Evolutionary conservation across 495 filamentous ascomycete species (phyloP).

Genomic region (Pseudotulostoma volvatum): DNA sequence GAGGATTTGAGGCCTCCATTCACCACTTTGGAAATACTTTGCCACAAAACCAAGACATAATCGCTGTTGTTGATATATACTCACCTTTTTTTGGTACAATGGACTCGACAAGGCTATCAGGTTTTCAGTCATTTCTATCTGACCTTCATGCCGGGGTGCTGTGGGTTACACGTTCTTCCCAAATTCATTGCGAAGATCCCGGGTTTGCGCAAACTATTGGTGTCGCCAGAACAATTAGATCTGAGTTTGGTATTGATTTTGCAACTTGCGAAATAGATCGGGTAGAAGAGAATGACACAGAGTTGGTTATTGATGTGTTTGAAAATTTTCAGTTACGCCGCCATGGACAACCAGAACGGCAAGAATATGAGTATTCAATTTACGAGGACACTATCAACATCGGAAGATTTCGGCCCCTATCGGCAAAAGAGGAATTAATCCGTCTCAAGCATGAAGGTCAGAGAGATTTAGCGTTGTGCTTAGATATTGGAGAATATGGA

Average conservation of each 20-base stretch:
- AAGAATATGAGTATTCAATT: conserved; percentile 8
- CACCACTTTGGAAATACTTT: too few species aligned
- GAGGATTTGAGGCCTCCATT: too few species aligned
- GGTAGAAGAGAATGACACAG: background rate
- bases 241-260: conserved; percentile 6
- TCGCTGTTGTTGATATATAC: conserved; percentile 1
- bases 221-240: conserved; percentile 8
- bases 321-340: background rate
- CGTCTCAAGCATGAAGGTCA: too few species aligned
- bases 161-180: conserved; percentile 4
- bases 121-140: background rate
- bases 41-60: too few species aligned
- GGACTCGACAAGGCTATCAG: background rate
- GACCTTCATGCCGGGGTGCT: background rate
- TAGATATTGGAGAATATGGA: conserved; percentile 8
- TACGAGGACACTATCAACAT: conserved; percentile 4
- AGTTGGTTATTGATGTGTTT: background rate
- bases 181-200: conserved; percentile 2
- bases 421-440: too few species aligned
- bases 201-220: conserved; percentile 2
- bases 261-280: conserved; percentile 9
- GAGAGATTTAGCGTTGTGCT: too few species aligned
- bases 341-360: background rate
- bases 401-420: conserved; percentile 7
- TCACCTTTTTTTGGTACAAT: background rate